Conservation (phyloP, 2,329 filamentous ascomycete genomes). For the Talaromyces sp. region DNA sequence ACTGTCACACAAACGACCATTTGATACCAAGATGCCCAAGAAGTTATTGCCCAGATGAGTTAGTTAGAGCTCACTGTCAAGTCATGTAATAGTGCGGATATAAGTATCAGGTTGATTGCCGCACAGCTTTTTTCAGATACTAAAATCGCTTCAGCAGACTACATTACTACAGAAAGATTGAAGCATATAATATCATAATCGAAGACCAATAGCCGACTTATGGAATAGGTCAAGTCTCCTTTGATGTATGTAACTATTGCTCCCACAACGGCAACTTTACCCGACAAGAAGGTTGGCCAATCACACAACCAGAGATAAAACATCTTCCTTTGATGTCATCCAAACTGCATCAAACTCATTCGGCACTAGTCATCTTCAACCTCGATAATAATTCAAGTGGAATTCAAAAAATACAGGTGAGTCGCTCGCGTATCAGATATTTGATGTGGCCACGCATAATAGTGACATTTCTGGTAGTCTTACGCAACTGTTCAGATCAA, state of each 20-base stretch:
- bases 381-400: background rate
- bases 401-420: background rate
- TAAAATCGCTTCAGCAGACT: too few species aligned
- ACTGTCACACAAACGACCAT: too few species aligned
- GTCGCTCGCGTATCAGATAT: background rate
- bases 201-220: too few species aligned
- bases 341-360: background rate
- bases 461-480: background rate
- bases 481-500: background rate
- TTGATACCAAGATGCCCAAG: too few species aligned
- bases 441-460: background rate
- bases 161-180: too few species aligned
- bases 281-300: slow-evolving; percentile 1
- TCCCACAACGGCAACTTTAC: slow-evolving; percentile 11
- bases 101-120: too few species aligned
- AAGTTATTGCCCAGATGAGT: too few species aligned
- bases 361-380: background rate
- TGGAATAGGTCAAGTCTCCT: too few species aligned
- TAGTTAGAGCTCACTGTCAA: too few species aligned
- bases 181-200: too few species aligned
- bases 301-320: background rate
- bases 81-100: too few species aligned
- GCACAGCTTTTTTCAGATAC: too few species aligned
- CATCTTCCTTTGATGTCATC: slow-evolving; percentile 3
- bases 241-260: background rate